Base-by-base conservation (phyloP, 768 basidiomycete species). In the Mycena polygramma region DNA sequence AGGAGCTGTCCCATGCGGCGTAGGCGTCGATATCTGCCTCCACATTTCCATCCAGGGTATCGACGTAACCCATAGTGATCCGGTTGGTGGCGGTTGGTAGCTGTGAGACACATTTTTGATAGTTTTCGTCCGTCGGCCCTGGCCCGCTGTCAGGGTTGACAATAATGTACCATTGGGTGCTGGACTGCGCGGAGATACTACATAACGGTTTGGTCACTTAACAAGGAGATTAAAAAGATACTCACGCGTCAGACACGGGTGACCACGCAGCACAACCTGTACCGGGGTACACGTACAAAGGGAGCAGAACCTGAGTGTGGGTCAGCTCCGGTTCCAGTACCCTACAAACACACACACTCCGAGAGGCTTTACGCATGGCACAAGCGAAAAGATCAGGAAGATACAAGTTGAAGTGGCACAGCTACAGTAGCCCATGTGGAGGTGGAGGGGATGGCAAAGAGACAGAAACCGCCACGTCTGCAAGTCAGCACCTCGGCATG, bases 201-300 rank as follows among this genome's bases (percentile, higher is more conserved):
- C 39, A 39, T 9, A 8, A 52, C 35, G 19, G 24, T 13, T 39
- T 7, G 24, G 13, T 58, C 8, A 36, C 13, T 11, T 45, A 41
- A 43, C 19, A 39, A 24, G 0, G 26, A 45, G 7, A 8, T 41
- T 13, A 39, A 13, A 7, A 39, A 49, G 54, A 24, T 19, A 59
- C 62, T 49, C 35, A 68, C 70, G 70, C 62, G 24, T 26, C 30
- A 24, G n/a, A 43, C n/a, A 64, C 66, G 26, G 66, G 48, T 20
- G 60, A 43, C 66, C 70, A 72, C 5, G 70, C 66, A n/a, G 70
- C 46, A 37, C 70, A 72, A 61, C 59, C 64, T 22, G 48, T 43
- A n/a, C 39, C 49, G 3, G 60, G 70, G 41, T 58, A 64, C 41
- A 72, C 35, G 45, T 72, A 68, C 0, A 72, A 22, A 20, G 70